Conservation (phyloP, 352 stramenopile species). For the Pythium apleroticum region DNA sequence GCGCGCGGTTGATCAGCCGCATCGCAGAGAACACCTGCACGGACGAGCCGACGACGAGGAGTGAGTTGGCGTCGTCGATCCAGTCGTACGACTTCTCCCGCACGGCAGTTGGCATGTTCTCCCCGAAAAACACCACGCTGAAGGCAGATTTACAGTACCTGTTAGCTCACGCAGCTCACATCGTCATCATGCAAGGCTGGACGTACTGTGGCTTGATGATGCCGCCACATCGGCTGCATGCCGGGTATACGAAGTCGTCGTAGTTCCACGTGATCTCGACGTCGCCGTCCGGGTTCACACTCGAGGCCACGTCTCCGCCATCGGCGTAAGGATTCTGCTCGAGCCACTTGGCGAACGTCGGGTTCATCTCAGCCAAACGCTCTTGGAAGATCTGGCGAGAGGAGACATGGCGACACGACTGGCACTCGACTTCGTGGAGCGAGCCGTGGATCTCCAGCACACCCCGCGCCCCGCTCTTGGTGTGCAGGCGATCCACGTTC, state of each 20-base stretch:
- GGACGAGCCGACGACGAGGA: conserved; percentile 94
- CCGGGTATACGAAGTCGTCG: conserved; percentile 77
- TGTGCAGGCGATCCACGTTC: conserved; percentile 97
- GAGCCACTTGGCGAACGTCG: conserved; percentile 46
- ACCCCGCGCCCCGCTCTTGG: conserved; percentile 82
- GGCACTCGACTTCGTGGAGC: conserved; percentile 86
- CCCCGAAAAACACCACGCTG: conserved; percentile 97
- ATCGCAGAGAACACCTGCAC: conserved; percentile 95
- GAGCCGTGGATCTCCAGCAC: conserved; percentile 95
- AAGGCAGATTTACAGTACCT: not conserved
- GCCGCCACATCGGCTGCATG: conserved; percentile 73
- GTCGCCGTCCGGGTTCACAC: conserved; percentile 93
- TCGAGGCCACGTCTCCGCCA: conserved; percentile 67
- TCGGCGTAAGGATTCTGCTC: conserved; percentile 33
- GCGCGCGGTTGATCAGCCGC: conserved; percentile 87
- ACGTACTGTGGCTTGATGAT: conserved; percentile 76
- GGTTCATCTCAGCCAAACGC: conserved; percentile 82
- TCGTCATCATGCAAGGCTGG: not conserved
- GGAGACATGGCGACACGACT: conserved; percentile 64
- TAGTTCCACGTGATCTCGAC: conserved; percentile 88
- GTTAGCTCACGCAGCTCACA: conserved; percentile 7
- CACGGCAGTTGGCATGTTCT: conserved; percentile 87
- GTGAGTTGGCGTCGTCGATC: conserved; percentile 80
- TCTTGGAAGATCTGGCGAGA: conserved; percentile 88
- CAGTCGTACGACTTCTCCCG: conserved; percentile 65